Evolutionary conservation across 352 stramenopile genomes (phyloP).

Genomic region (Phytophthora palmivora): DNA sequence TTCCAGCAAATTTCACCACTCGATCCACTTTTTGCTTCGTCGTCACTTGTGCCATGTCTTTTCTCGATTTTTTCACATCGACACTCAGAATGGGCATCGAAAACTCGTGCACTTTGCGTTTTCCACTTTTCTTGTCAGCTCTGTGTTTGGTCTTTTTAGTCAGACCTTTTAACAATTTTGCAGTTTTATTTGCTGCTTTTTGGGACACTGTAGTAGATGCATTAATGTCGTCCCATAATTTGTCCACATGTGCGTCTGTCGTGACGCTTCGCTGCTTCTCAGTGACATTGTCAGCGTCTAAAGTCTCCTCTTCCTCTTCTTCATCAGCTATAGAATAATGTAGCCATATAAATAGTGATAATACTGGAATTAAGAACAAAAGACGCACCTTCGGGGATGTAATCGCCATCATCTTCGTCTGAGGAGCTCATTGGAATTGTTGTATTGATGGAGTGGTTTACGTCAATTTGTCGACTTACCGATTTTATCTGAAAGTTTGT

Average conservation of each 20-base stretch:
- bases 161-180: conserved; percentile 65
- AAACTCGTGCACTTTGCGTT: conserved; percentile 78
- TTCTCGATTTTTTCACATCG: conserved; percentile 59
- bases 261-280: conserved; percentile 34
- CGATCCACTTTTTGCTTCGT: conserved; percentile 49
- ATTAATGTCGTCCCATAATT: conserved; percentile 78
- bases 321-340: conserved; percentile 13
- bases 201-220: conserved; percentile 62
- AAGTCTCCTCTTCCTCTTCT: conserved; percentile 13
- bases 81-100: conserved; percentile 74
- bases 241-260: conserved; percentile 43
- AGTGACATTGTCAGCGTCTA: not conserved
- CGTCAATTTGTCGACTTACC: not conserved
- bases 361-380: not conserved
- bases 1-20: conserved; percentile 86
- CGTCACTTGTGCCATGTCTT: conserved; percentile 44
- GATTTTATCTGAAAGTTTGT: conserved; percentile 21
- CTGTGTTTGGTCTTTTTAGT: conserved; percentile 50
- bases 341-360: not conserved
- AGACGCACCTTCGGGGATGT: conserved; percentile 62
- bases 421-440: conserved; percentile 48
- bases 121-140: conserved; percentile 37
- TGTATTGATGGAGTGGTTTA: conserved; percentile 3
- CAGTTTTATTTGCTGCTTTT: conserved; percentile 46
- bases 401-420: conserved; percentile 74